A percentile compares a stretch with the other conserved stretches of the same genome.
Conservation (phyloP, 1,284 basidiomycete species). For the Phlebopus sp. region DNA sequence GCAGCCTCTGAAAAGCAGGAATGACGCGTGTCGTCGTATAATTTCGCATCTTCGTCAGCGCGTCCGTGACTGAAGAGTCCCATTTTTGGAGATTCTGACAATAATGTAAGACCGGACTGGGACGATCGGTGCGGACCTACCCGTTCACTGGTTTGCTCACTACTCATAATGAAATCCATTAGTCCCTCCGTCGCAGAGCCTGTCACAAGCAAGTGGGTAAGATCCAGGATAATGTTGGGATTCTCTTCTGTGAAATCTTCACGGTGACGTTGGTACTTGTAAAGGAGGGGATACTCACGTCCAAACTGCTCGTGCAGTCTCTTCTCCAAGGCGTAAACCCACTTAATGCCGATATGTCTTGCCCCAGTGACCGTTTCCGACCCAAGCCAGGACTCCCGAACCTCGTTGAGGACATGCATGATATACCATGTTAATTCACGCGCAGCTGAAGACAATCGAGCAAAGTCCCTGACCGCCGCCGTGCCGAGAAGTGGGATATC, state of each 20-base stretch:
- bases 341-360: conserved; percentile 67
- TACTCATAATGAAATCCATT: conserved; percentile 69
- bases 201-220: conserved; percentile 68
- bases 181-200: conserved; percentile 67
- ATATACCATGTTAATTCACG: conserved; percentile 70
- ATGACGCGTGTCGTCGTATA: conserved; percentile 64
- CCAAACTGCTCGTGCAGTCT: conserved; percentile 64
- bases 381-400: conserved; percentile 70
- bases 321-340: conserved; percentile 60
- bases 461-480: conserved; percentile 61
- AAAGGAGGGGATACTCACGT: conserved; percentile 42
- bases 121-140: conserved; percentile 39
- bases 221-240: conserved; percentile 62
- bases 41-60: conserved; percentile 69
- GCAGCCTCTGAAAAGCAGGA: conserved; percentile 71
- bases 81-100: conserved; percentile 72
- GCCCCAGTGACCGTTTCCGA: conserved; percentile 62
- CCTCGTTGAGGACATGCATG: conserved; percentile 66
- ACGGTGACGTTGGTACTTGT: conserved; percentile 1
- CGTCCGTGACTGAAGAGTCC: conserved; percentile 70
- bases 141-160: conserved; percentile 77
- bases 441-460: conserved; percentile 64
- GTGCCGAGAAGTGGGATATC: conserved; percentile 56
- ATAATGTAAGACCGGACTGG: conserved; percentile 16
- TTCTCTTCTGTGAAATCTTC: conserved; percentile 44